These are phyloP conservation scores for Neurospora pannonica DNA, from an alignment of 495 filamentous ascomycete genomes.

Conservation along the genomic window DNA sequence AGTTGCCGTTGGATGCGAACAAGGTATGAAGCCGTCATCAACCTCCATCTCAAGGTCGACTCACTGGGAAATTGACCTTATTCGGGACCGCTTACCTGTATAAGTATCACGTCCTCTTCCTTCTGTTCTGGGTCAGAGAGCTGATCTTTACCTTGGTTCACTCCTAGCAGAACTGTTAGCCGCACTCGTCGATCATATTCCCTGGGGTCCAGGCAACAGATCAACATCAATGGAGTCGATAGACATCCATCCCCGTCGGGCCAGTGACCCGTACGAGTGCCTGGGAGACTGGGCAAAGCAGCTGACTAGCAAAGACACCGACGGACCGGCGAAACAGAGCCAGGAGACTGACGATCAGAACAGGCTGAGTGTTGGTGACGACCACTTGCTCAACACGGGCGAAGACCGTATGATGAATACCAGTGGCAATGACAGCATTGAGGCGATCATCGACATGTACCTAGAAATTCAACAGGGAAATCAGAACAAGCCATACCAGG, in stretches of 20 bases:
- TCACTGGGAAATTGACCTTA: neutral
- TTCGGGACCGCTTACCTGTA: neutral
- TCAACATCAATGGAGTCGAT: accelerated
- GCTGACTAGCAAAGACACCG: neutral
- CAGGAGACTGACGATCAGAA: neutral
- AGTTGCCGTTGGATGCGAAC: neutral
- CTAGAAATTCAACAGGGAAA: too few species aligned
- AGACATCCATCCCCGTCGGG: neutral
- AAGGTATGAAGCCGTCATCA: neutral
- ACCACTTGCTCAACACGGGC: too few species aligned
- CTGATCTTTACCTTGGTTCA: too few species aligned
- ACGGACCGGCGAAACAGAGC: neutral
- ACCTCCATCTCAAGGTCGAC: neutral
- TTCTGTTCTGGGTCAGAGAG: too few species aligned
- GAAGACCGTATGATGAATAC: too few species aligned
- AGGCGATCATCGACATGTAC: too few species aligned
- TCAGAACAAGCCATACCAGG: too few species aligned
- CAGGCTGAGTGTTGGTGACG: neutral
- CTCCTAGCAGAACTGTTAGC: too few species aligned
- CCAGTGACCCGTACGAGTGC: neutral
- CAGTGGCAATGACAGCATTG: too few species aligned
- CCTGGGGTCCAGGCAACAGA: neutral
- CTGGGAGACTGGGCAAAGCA: neutral
- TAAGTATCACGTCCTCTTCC: neutral
- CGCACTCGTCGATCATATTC: too few species aligned